These are phyloP conservation scores for Cucurbita ficifolia DNA, from an alignment of 306 rosid species.

Conservation along the genomic window DNA sequence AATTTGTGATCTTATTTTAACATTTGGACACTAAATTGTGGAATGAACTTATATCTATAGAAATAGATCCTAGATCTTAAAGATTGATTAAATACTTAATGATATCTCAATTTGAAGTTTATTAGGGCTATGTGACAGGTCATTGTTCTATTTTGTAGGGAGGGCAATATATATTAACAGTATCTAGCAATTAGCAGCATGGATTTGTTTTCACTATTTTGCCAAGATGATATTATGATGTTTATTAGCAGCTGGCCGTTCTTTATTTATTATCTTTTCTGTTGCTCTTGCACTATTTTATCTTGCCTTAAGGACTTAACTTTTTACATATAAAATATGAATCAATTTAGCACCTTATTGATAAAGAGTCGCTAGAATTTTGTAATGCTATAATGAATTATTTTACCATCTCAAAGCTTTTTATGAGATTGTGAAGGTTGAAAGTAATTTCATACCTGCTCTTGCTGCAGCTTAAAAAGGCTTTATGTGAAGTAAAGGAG, in stretches of 20 bases:
- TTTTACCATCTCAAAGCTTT: neutral
- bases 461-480: constrained; percentile 58
- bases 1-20: neutral
- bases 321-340: neutral
- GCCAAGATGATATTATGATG: neutral
- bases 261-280: neutral
- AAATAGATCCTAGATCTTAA: neutral
- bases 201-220: neutral
- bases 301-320: neutral
- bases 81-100: neutral
- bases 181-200: neutral
- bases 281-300: neutral
- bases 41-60: neutral
- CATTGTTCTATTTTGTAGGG: neutral
- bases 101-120: neutral
- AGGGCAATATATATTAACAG: neutral
- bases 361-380: neutral
- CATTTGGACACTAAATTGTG: neutral
- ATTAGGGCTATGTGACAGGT: neutral
- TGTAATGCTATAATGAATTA: neutral
- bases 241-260: neutral
- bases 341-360: neutral
- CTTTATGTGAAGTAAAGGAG: constrained; percentile 38
- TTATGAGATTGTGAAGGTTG: constrained; percentile 1
- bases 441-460: constrained; percentile 1